These are phyloP conservation scores for Helichrysum umbraculigerum DNA, from an alignment of 129 eudicot genomes.

Conservation along the genomic window DNA sequence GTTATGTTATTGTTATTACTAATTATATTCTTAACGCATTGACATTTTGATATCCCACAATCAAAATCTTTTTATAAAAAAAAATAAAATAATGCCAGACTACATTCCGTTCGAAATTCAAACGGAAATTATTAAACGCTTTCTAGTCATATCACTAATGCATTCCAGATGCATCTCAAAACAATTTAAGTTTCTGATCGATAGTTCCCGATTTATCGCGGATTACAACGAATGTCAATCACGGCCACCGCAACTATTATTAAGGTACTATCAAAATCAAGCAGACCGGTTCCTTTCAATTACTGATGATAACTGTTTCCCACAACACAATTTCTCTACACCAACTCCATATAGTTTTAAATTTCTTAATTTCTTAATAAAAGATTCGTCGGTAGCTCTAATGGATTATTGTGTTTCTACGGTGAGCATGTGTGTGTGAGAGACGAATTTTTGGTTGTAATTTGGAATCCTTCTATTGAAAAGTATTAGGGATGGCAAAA, in stretches of 20 bases:
- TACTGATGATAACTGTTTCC: not conserved
- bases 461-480: slow-evolving; percentile 13
- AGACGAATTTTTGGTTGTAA: not conserved
- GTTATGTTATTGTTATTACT: too few species aligned
- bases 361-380: too few species aligned
- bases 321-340: not conserved
- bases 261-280: not conserved
- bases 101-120: not conserved
- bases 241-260: not conserved
- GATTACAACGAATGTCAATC: too few species aligned
- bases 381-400: not conserved
- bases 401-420: not conserved
- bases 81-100: not conserved
- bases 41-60: too few species aligned
- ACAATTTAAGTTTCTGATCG: not conserved
- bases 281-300: not conserved
- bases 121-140: not conserved
- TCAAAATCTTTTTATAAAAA: too few species aligned
- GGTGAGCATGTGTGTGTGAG: not conserved
- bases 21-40: too few species aligned
- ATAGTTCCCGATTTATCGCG: too few species aligned
- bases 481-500: too few species aligned
- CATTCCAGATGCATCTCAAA: not conserved
- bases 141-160: not conserved
- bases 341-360: not conserved